These are phyloP conservation scores for Coemansia pectinata DNA, from an alignment of 192 early-diverging fungal genomes.

Conservation along the genomic window DNA sequence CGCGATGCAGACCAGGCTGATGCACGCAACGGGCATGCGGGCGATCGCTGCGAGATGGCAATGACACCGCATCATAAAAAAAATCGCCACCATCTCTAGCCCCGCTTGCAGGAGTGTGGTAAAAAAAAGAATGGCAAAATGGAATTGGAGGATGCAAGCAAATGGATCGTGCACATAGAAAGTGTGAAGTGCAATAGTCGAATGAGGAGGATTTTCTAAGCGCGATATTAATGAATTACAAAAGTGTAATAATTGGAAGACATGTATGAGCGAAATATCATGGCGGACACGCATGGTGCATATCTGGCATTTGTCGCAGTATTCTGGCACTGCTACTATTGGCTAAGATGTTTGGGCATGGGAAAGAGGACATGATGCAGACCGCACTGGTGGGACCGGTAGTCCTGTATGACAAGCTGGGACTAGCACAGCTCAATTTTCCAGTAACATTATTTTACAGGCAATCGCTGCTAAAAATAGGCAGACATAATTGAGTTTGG, in stretches of 20 bases:
- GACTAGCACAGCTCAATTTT: not conserved
- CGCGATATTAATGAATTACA: not conserved
- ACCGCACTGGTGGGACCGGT: not conserved
- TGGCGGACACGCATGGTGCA: too few species aligned
- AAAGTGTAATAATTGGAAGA: not conserved
- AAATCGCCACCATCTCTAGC: not conserved
- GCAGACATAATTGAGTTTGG: not conserved
- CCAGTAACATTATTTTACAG: not conserved
- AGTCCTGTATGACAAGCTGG: not conserved
- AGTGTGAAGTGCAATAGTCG: not conserved
- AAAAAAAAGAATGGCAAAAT: not conserved
- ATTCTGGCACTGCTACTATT: not conserved
- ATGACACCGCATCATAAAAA: constrained; percentile 1
- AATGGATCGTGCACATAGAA: not conserved
- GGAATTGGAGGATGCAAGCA: not conserved
- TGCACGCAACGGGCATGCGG: not conserved
- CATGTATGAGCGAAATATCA: not conserved
- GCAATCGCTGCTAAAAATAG: constrained; percentile 1
- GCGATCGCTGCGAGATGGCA: constrained; percentile 1
- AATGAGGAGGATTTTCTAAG: not conserved
- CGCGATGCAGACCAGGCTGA: not conserved
- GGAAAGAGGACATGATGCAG: not conserved
- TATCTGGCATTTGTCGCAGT: not conserved
- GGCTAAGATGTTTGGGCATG: not conserved
- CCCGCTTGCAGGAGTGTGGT: not conserved